Evolutionary conservation across 1,139 yeast genomes (phyloP).

Genomic region (Diutina ranongensis): DNA sequence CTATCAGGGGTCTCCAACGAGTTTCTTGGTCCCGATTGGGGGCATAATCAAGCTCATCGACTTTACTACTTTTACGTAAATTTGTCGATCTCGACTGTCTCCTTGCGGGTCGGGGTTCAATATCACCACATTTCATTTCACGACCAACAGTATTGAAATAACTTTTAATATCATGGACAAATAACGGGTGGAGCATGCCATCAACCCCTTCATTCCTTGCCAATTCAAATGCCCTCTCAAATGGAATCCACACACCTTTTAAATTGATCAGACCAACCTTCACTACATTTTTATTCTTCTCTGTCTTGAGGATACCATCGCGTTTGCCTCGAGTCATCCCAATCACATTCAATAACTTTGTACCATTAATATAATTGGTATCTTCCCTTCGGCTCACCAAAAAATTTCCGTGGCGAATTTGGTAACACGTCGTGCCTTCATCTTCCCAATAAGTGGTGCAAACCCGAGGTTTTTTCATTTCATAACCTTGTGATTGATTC

Average conservation of each 20-base stretch:
- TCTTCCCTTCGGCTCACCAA: constrained; percentile 42
- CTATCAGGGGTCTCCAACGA: background rate
- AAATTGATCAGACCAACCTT: constrained; percentile 43
- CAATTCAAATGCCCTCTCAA: constrained; percentile 38
- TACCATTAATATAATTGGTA: constrained; percentile 41
- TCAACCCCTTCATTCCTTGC: constrained; percentile 38
- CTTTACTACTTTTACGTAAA: background rate
- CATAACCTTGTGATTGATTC: background rate
- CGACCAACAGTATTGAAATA: background rate
- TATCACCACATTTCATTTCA: background rate
- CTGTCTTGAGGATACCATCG: constrained; percentile 43
- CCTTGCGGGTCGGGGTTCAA: background rate
- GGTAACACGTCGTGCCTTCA: constrained; percentile 35
- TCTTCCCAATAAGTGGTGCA: constrained; percentile 41
- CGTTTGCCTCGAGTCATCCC: constrained; percentile 48
- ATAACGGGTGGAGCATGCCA: constrained; percentile 30
- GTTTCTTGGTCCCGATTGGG: background rate
- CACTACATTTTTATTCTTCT: constrained; percentile 31
- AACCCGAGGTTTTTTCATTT: constrained; percentile 18
- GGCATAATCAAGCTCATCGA: background rate
- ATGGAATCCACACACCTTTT: constrained; percentile 49
- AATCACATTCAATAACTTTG: constrained; percentile 43
- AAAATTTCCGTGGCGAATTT: constrained; percentile 34
- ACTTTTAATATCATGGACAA: constrained; percentile 27
- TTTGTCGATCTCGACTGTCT: background rate